phyloP scores from a whole-genome alignment of 441 rosid species.

The Manihot esculenta region DNA sequence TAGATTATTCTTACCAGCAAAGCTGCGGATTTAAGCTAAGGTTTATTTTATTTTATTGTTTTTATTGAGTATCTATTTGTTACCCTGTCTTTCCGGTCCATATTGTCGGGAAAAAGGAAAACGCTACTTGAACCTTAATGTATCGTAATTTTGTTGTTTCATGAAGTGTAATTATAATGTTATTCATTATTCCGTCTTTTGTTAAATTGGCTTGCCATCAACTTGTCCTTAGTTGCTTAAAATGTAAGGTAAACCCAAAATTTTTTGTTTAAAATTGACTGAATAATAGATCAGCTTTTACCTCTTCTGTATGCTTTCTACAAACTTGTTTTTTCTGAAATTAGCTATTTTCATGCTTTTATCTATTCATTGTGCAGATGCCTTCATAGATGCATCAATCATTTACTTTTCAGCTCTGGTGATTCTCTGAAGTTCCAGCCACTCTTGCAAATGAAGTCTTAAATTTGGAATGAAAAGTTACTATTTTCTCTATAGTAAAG shows the following conservation, averaged over 20 bases:
- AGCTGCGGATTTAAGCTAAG: too few relatives aligned
- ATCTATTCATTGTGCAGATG: slow-evolving; percentile 36
- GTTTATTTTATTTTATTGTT: too few relatives aligned
- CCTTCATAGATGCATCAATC: slow-evolving; percentile 33
- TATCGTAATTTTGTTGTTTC: not conserved
- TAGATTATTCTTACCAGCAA: not conserved
- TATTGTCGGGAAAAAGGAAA: not conserved
- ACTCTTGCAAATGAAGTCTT: slow-evolving; percentile 34
- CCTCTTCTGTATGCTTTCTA: not conserved
- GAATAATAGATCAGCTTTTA: not conserved
- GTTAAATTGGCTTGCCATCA: not conserved
- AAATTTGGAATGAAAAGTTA: slow-evolving; percentile 23
- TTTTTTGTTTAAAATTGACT: not conserved
- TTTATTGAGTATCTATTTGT: too few relatives aligned
- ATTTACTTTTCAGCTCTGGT: slow-evolving; percentile 38
- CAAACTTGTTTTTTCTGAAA: not conserved
- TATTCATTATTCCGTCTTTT: not conserved
- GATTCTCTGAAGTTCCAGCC: slow-evolving; percentile 40
- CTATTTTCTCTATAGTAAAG: slow-evolving; percentile 12
- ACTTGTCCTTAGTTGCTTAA: not conserved
- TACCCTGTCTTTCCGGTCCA: not conserved
- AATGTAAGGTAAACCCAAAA: not conserved
- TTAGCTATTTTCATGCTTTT: slow-evolving; percentile 21
- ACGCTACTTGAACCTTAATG: not conserved
- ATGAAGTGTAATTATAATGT: too few relatives aligned